These are phyloP conservation scores for Gossypium rotundifolium DNA, from an alignment of 345 rosid genomes.

Conservation along the genomic window DNA sequence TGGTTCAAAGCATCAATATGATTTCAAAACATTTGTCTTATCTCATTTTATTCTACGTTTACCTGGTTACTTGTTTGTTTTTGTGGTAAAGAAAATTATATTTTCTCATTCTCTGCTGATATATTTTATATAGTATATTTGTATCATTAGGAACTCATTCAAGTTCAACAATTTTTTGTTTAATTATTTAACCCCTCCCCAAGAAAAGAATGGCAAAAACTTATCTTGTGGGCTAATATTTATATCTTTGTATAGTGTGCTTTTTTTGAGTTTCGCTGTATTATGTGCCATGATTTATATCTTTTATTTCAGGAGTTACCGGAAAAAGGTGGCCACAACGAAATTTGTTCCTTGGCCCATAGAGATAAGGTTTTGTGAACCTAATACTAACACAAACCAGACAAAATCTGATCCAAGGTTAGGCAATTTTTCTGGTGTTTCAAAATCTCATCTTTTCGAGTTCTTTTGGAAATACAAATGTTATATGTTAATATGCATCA, in stretches of 20 bases:
- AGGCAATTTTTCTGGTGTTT: conserved; percentile 8
- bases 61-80: not conserved
- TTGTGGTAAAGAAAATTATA: not conserved
- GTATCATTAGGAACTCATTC: not conserved
- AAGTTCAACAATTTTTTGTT: not conserved
- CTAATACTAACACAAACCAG: conserved; percentile 62
- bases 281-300: not conserved
- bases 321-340: conserved; percentile 70
- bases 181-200: not conserved
- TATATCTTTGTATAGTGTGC: not conserved
- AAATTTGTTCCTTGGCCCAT: conserved; percentile 86
- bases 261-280: not conserved
- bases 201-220: not conserved
- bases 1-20: not conserved
- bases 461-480: not conserved
- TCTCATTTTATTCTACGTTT: not conserved
- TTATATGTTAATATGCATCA: not conserved
- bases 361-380: conserved; percentile 90
- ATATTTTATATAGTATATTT: not conserved
- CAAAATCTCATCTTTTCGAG: conserved; percentile 9
- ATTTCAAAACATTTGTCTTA: not conserved
- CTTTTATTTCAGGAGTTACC: conserved; percentile 65
- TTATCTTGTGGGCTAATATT: not conserved
- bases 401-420: conserved; percentile 85
- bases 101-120: not conserved